Percentiles rank a stretch among this genome's conserved stretches.
Conservation (phyloP, 2,329 filamentous ascomycete genomes). For the Stromatinia cepivora region DNA sequence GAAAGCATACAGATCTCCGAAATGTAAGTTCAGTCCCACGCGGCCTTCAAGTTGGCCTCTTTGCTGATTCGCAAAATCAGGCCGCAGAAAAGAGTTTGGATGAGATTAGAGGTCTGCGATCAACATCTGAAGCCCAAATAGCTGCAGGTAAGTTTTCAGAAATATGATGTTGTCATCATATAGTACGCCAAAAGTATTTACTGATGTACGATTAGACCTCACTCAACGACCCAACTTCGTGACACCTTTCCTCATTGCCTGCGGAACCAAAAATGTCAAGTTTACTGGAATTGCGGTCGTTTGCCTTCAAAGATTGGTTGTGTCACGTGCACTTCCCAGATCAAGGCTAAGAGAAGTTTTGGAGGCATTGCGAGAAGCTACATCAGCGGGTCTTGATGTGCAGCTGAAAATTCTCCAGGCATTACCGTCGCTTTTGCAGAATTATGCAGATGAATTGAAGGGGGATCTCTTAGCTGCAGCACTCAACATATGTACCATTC, state of each 20-base stretch:
- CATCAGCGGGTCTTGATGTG: slow-evolving; percentile 78
- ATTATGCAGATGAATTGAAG: slow-evolving; percentile 79
- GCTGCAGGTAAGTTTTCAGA: slow-evolving; percentile 41
- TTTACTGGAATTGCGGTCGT: slow-evolving; percentile 85
- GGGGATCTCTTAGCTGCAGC: slow-evolving; percentile 79
- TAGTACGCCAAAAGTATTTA: slow-evolving; percentile 2
- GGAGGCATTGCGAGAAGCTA: slow-evolving; percentile 82
- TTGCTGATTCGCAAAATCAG: slow-evolving; percentile 47
- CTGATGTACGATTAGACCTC: slow-evolving; percentile 61
- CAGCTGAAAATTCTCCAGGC: slow-evolving; percentile 96
- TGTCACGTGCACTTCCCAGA: slow-evolving; percentile 75
- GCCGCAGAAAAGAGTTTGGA: slow-evolving; percentile 92
- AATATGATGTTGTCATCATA: neutral
- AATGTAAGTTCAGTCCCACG: slow-evolving; percentile 55
- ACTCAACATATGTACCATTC: slow-evolving; percentile 85
- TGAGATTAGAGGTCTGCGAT: slow-evolving; percentile 76
- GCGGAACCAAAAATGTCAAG: slow-evolving; percentile 84
- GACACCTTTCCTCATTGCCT: slow-evolving; percentile 92
- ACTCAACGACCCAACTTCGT: slow-evolving; percentile 79
- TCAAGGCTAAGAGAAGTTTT: slow-evolving; percentile 82
- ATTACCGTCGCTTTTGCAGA: slow-evolving; percentile 83
- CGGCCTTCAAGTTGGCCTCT: slow-evolving; percentile 12
- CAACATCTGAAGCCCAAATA: slow-evolving; percentile 66
- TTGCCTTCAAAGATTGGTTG: slow-evolving; percentile 84
- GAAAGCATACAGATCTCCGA: slow-evolving; percentile 87